Conservation (phyloP, 176 grass and related monocot species). For the Eragrostis curvula region DNA sequence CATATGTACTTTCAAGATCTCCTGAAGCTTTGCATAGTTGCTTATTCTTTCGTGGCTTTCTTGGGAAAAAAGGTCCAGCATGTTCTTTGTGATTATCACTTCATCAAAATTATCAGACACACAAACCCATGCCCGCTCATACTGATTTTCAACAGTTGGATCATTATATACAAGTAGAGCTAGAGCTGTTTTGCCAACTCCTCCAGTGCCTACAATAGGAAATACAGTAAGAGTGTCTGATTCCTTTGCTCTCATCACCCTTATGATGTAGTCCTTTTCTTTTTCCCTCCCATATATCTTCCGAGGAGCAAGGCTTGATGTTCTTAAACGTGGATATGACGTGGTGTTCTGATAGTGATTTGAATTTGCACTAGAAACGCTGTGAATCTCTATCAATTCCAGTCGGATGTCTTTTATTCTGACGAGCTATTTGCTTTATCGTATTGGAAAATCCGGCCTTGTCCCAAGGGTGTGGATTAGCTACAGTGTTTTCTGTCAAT, state of each 20-base stretch:
- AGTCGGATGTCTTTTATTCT: neutral
- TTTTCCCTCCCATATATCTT: neutral
- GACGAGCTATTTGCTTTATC: neutral
- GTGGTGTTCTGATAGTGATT: too few relatives aligned
- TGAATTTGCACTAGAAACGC: neutral
- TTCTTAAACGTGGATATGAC: neutral
- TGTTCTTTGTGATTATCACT: neutral
- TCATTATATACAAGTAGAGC: slow-evolving; percentile 1
- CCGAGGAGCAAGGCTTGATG: neutral
- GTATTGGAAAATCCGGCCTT: neutral
- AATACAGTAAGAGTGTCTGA: neutral
- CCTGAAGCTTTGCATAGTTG: neutral
- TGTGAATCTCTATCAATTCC: neutral
- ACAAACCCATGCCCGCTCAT: neutral
- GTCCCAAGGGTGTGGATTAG: neutral
- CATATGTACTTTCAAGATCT: neutral
- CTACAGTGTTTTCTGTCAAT: neutral
- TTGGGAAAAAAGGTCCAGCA: neutral
- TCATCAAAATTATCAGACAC: neutral
- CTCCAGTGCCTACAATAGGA: neutral
- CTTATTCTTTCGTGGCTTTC: neutral
- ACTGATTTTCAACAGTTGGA: neutral
- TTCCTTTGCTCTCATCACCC: neutral
- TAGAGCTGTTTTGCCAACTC: neutral
- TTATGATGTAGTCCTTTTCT: neutral